phyloP scores from a whole-genome alignment of 495 filamentous ascomycete species.

The Xylaria nigripes region DNA sequence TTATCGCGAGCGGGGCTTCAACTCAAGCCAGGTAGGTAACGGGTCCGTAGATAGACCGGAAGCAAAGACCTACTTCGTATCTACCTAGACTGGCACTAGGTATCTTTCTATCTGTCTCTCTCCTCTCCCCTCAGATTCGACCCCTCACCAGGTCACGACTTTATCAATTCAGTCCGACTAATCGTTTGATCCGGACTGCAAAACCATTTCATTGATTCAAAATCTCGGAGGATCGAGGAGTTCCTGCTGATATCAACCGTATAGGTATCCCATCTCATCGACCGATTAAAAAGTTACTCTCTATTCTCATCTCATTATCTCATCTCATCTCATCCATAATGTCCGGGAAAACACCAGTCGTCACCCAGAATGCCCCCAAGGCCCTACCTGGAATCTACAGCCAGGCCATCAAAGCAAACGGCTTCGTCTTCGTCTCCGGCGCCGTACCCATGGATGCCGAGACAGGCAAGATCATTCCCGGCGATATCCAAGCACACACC shows the following conservation, averaged over 20 bases:
- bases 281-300: not conserved
- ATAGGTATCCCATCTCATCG: too few relatives aligned
- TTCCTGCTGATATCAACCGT: not conserved
- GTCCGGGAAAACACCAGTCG: conserved; percentile 26
- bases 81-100: too few relatives aligned
- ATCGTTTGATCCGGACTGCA: too few relatives aligned
- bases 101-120: too few relatives aligned
- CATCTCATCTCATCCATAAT: conserved; percentile 8
- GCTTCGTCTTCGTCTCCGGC: conserved; percentile 67
- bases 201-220: too few relatives aligned
- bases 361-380: conserved; percentile 42
- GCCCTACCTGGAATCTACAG: conserved; percentile 46
- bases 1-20: not conserved
- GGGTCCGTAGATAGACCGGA: not conserved
- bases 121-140: too few relatives aligned
- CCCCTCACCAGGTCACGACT: too few relatives aligned
- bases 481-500: conserved; percentile 49
- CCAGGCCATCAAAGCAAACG: conserved; percentile 64
- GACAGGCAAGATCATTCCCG: conserved; percentile 53
- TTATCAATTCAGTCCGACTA: too few relatives aligned
- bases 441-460: conserved; percentile 62
- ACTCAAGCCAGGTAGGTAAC: too few relatives aligned
- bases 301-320: not conserved
- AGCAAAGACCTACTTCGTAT: not conserved
- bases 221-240: too few relatives aligned